A percentile compares a stretch with the other conserved stretches of the same genome.
phyloP scores from a whole-genome alignment of 2,329 filamentous ascomycete species.

The Nigrospora sphaerica region DNA sequence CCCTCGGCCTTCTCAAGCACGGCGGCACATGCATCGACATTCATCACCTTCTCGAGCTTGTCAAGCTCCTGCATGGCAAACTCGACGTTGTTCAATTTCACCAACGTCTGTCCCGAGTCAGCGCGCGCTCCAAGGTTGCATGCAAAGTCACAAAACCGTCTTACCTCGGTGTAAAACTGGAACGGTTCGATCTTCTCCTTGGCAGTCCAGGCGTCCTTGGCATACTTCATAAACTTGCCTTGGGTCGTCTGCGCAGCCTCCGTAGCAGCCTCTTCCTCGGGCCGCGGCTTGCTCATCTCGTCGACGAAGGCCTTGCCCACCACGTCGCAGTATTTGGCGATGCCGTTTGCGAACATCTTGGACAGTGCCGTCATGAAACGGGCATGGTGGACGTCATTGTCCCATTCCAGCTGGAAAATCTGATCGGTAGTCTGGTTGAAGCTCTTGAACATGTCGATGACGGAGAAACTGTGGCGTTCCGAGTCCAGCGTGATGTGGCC shows the following conservation, averaged over 20 bases:
- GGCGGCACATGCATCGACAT: constrained; percentile 83
- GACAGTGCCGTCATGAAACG: constrained; percentile 94
- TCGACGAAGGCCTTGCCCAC: constrained; percentile 77
- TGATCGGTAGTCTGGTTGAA: constrained; percentile 91
- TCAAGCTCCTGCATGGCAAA: constrained; percentile 90
- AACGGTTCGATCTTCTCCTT: constrained; percentile 95
- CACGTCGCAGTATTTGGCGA: constrained; percentile 86
- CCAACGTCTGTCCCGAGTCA: constrained; percentile 63
- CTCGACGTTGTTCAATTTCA: constrained; percentile 97
- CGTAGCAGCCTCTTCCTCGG: constrained; percentile 66
- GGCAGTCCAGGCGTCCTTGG: constrained; percentile 85
- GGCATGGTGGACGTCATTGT: constrained; percentile 86
- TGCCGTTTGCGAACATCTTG: constrained; percentile 73
- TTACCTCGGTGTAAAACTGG: constrained; percentile 87
- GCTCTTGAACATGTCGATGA: constrained; percentile 87
- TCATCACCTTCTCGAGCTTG: constrained; percentile 80
- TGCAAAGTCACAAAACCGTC: constrained; percentile 14
- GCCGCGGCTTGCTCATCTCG: constrained; percentile 90
- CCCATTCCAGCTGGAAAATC: constrained; percentile 81
- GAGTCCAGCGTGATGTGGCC: constrained; percentile 64
- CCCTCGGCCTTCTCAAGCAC: constrained; percentile 71
- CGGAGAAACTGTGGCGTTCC: constrained; percentile 84
- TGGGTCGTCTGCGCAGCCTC: constrained; percentile 73
- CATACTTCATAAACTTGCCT: constrained; percentile 87
- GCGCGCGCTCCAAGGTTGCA: not conserved